phyloP scores from a whole-genome alignment of 1,284 basidiomycete genomes.

The Leccinum ponderosum region DNA sequence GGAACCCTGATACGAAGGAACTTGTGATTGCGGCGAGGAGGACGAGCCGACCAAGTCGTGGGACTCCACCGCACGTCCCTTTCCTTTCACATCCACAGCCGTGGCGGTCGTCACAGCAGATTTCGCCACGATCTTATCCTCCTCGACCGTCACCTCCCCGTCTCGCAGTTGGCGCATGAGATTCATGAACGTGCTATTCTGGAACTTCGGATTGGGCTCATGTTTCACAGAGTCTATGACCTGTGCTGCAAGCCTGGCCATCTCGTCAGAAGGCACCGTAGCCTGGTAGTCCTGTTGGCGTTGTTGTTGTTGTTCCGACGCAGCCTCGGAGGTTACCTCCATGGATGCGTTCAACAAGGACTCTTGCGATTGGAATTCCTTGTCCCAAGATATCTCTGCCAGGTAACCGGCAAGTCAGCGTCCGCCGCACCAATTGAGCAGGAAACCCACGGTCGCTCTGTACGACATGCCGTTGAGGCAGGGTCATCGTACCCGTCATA shows the following conservation, averaged over 20 bases:
- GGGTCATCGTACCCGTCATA: conserved; percentile 31
- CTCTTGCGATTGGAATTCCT: conserved; percentile 62
- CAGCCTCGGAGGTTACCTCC: neutral
- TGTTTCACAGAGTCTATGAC: conserved; percentile 70
- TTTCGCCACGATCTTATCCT: conserved; percentile 73
- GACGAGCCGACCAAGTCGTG: conserved; percentile 5
- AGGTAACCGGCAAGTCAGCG: neutral
- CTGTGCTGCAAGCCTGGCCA: conserved; percentile 73
- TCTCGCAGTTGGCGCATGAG: conserved; percentile 88
- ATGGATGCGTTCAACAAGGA: conserved; percentile 25
- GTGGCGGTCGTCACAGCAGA: conserved; percentile 23
- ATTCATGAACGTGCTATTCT: conserved; percentile 84
- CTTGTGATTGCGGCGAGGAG: conserved; percentile 9
- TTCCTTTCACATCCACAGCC: conserved; percentile 59
- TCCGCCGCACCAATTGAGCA: neutral
- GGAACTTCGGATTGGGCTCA: conserved; percentile 84
- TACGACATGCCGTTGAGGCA: conserved; percentile 35
- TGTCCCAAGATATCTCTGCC: conserved; percentile 56
- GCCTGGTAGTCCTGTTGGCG: conserved; percentile 18
- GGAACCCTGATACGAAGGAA: conserved; percentile 17
- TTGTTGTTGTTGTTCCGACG: conserved; percentile 15
- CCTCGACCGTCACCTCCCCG: conserved; percentile 81
- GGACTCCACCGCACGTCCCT: conserved; percentile 50
- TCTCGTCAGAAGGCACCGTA: conserved; percentile 51
- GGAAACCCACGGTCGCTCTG: conserved; percentile 38